Conservation (phyloP, 2,329 filamentous ascomycete genomes). For the Penicillium sclerotigenum region DNA sequence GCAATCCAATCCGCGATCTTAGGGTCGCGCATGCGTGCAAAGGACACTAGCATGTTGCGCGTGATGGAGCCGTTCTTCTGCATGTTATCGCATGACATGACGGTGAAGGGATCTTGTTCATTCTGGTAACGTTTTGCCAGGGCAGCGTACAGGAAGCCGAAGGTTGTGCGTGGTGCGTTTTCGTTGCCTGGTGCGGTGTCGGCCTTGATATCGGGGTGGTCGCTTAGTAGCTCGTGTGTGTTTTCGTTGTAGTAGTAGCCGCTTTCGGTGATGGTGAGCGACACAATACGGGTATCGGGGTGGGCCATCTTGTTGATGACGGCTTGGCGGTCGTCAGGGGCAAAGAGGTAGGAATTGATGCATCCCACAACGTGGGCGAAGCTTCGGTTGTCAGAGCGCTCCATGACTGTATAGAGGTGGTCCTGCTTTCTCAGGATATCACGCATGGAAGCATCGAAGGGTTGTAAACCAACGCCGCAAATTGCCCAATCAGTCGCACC, state of each 20-base stretch:
- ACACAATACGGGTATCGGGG: conserved; percentile 54
- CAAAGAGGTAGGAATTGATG: conserved; percentile 54
- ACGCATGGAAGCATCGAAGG: conserved; percentile 52
- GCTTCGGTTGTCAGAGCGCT: conserved; percentile 54
- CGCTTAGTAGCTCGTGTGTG: conserved; percentile 51
- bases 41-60: conserved; percentile 51
- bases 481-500: conserved; percentile 49
- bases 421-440: conserved; percentile 51
- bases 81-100: conserved; percentile 58
- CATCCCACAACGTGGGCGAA: conserved; percentile 50
- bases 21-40: conserved; percentile 49
- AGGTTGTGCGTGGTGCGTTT: conserved; percentile 47
- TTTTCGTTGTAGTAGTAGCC: conserved; percentile 59
- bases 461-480: conserved; percentile 52
- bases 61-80: conserved; percentile 56
- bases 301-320: conserved; percentile 56
- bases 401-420: conserved; percentile 53
- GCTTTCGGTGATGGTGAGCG: conserved; percentile 56
- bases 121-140: conserved; percentile 46
- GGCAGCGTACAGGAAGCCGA: conserved; percentile 54
- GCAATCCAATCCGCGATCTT: conserved; percentile 51
- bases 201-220: conserved; percentile 51
- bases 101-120: conserved; percentile 53
- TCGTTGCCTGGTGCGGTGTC: conserved; percentile 47
- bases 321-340: conserved; percentile 51